Base-by-base conservation (phyloP, 805 yeast species). In the Komagataella phaffii region DNA sequence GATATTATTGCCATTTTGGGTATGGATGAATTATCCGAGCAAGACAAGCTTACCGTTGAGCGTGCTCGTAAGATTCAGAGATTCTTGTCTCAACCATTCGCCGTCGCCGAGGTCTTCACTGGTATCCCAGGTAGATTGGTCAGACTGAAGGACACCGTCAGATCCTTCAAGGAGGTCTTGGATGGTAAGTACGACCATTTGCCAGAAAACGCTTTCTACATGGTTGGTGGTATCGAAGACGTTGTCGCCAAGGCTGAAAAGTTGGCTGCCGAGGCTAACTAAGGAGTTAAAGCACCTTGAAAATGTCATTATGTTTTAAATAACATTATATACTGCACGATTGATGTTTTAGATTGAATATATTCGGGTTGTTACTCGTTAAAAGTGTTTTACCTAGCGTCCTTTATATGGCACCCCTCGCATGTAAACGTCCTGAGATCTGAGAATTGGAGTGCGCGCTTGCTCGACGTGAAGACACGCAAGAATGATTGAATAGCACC, bases 1-100 rank as follows among this genome's bases (percentile, higher is more conserved):
- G 99, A 93, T 85, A 93, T 93, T 76, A 93, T 93, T 84, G 99
- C 99, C 75, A 93, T 93, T 83, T 86, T 93, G 75, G 99, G 99
- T 90, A 93, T 93, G 99, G 99, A 93, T 77, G 99, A 93, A 82
- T 85, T 93, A 79, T 89, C 97, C 62, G 99, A 93, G 81, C 77
- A 83, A 66, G 99, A 93, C 79, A 93, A 93, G 80, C 85, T 93
- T 72, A 91, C 98, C 61, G 99, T 93, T 74, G 99, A 93, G 83
- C 91, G 99, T 83, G 99, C 99, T 66, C 88, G 99, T 83, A 93
- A 93, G 86, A 89, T 93, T 70, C 98, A 93, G 81, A 88, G 98
- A 81, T 93, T 93, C 96, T 81, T 93, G 74, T 93, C 99, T 68
- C 99, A 93, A 81, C 99, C 99, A 65, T 93, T 93, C 76, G 93